Percentiles rank a stretch among this genome's conserved stretches.
These are phyloP conservation scores for Penicillium canariense DNA, from an alignment of 495 filamentous ascomycete species.

Conservation along the genomic window DNA sequence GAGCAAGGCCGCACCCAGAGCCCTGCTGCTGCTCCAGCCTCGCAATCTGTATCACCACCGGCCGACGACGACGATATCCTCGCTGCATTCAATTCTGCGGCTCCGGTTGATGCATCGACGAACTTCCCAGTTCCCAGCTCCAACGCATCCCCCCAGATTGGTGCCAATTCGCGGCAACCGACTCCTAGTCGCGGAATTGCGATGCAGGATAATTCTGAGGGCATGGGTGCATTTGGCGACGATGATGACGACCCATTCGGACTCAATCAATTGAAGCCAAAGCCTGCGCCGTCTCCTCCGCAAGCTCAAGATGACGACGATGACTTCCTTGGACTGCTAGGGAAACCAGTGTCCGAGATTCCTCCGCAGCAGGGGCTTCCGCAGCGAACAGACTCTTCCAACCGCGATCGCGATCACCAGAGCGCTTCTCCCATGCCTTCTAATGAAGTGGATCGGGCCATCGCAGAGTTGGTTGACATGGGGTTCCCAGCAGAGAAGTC, in stretches of 20 bases:
- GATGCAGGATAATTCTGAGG: slow-evolving; percentile 23
- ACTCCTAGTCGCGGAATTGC: slow-evolving; percentile 22
- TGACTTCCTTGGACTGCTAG: slow-evolving; percentile 85
- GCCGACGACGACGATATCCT: slow-evolving; percentile 59
- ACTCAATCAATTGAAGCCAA: slow-evolving; percentile 60
- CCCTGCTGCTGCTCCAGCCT: slow-evolving; percentile 44
- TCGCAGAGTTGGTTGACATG: slow-evolving; percentile 93
- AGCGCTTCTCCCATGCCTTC: slow-evolving; percentile 34
- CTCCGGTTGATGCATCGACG: slow-evolving; percentile 61
- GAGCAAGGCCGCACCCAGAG: slow-evolving; percentile 49
- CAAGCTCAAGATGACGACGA: slow-evolving; percentile 57
- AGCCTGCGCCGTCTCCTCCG: slow-evolving; percentile 34
- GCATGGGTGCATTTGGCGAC: slow-evolving; percentile 38
- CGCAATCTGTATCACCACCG: slow-evolving; percentile 40
- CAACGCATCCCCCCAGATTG: slow-evolving; percentile 30
- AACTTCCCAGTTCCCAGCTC: slow-evolving; percentile 53
- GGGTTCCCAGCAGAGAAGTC: slow-evolving; percentile 85
- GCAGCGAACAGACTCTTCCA: slow-evolving; percentile 42
- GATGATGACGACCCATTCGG: slow-evolving; percentile 85
- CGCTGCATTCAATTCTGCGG: slow-evolving; percentile 59
- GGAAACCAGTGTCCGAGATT: slow-evolving; percentile 81
- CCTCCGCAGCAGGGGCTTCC: slow-evolving; percentile 39
- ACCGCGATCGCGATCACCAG: slow-evolving; percentile 41
- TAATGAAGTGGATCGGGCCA: slow-evolving; percentile 72
- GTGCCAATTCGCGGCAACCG: slow-evolving; percentile 15